phyloP scores from a whole-genome alignment of 176 grass and related monocot species.

The Triticum urartu region DNA sequence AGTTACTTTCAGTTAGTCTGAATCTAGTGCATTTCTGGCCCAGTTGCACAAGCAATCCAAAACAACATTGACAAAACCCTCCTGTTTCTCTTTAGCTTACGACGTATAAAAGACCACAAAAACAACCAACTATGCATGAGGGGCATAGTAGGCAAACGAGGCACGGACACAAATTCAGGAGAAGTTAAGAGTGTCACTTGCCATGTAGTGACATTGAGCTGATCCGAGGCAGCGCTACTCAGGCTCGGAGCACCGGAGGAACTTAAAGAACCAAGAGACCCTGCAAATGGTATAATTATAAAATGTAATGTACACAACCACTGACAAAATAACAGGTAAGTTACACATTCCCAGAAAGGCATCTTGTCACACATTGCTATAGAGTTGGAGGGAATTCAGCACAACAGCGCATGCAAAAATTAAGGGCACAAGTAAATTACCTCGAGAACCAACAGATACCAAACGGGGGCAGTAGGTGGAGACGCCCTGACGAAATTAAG shows the following conservation, averaged over 20 bases:
- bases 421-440: constrained; percentile 33
- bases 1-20: background rate
- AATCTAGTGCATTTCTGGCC: background rate
- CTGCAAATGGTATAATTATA: constrained; percentile 23
- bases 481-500: constrained; percentile 55
- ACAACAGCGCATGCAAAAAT: background rate
- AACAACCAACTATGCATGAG: background rate
- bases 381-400: background rate
- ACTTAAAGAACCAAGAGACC: constrained; percentile 66
- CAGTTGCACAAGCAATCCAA: constrained; percentile 1
- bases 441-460: constrained; percentile 74
- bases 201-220: constrained; percentile 48
- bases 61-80: background rate
- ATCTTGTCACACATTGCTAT: background rate
- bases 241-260: constrained; percentile 33
- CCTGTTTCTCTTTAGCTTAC: background rate
- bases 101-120: background rate
- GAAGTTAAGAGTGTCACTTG: constrained; percentile 26
- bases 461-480: constrained; percentile 76
- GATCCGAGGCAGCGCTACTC: background rate
- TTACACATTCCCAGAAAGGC: background rate
- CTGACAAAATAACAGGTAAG: background rate
- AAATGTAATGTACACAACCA: background rate
- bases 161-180: background rate
- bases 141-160: background rate